Evolutionary conservation across 148 eudicot genomes (phyloP), one percentile per base, ranked within the genome.

Genomic region (Vaccinium macrocarpon): DNA sequence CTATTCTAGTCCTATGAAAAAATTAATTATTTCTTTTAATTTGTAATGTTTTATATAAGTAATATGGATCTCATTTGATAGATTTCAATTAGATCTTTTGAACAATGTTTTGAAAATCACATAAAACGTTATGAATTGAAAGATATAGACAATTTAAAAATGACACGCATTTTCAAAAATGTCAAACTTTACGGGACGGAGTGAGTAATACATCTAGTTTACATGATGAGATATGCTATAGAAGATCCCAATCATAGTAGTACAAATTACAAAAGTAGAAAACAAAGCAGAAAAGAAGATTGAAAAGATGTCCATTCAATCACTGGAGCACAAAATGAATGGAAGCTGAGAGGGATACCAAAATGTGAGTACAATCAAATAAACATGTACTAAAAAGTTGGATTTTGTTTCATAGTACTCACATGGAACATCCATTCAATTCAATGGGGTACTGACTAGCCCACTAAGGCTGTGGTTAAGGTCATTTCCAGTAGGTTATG

Each of bases 271-370:
- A 79, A 62, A 62, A 59, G 23, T 21, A 59, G 64, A 21, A 59
- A 18, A 35, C 8, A 59, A 57, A 80, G 21, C 53, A n/a, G 3
- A 19, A 76, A 76, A 61, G 46, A 62, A 42, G 55, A 81, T 32
- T 18, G 55, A 49, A 49, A 64, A 50, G 83, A 49, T 29, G 59
- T 68, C 51, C 48, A 81, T 18, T 81, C 76, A 49, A 68, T 81
- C 48, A 68, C 8, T 49, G 2, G 42, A 66, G 75, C 83, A 66
- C 25, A 46, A n/a, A 81, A 25, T 81, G 74, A 68, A 50, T 81
- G 83, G 83, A 68, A 66, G 42, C 76, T 66, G 83, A 81, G 76
- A 18, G 46, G n/a, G 83, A 81, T 49, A 68, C 25, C 83, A 81
- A 73, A 29, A 81, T 25, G 74, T 64, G 23, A 19, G 13, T 64